phyloP scores from a whole-genome alignment of 306 rosid genomes.

The Quercus bicolor region DNA sequence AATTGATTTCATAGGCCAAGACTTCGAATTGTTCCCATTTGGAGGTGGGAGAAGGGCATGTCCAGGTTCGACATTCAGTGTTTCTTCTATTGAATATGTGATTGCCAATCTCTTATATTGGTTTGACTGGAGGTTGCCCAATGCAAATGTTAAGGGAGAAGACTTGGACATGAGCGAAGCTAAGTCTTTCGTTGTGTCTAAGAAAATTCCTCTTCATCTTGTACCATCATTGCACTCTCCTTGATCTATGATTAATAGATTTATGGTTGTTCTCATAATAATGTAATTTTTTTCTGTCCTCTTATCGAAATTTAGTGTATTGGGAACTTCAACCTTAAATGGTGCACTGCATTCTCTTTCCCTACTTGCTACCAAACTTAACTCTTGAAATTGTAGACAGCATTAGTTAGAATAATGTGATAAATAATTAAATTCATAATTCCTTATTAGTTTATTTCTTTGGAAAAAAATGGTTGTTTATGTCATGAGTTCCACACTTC shows the following conservation, averaged over 20 bases:
- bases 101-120: conserved; percentile 1
- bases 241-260: background rate
- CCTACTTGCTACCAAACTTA: too few relatives aligned
- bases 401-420: too few relatives aligned
- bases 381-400: too few relatives aligned
- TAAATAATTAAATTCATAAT: too few relatives aligned
- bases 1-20: conserved; percentile 13
- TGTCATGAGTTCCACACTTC: too few relatives aligned
- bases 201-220: background rate
- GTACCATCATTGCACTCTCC: background rate
- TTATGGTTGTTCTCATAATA: background rate
- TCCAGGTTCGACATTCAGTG: conserved; percentile 19
- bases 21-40: conserved; percentile 27
- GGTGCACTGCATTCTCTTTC: too few relatives aligned
- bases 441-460: too few relatives aligned
- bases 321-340: too few relatives aligned
- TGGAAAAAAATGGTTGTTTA: too few relatives aligned
- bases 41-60: conserved; percentile 35
- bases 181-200: background rate
- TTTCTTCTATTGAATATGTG: background rate
- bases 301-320: too few relatives aligned
- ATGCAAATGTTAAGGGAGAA: background rate
- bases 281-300: background rate
- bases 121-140: background rate
- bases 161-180: background rate